Base-by-base conservation (phyloP, 257 asterid species). In the Solanum bulbocastanum region DNA sequence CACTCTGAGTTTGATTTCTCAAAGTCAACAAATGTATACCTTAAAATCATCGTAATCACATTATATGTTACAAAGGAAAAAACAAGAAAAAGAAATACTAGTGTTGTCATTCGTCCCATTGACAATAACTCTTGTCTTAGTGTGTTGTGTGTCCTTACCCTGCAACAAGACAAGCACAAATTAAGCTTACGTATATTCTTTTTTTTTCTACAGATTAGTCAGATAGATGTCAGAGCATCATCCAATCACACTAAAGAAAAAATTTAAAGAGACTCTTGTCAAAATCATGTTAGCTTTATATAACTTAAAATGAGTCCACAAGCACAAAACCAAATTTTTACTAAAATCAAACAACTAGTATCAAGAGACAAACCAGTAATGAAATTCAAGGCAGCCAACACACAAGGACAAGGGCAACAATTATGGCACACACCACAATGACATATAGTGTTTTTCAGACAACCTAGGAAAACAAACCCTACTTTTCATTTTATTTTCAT, bases 41-140 rank as follows among this genome's bases (percentile, higher is more conserved):
- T 91, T 25, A 42, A 15, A 8, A 91, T 35, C 89, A 83, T 83
- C 0, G 87, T 84, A 52, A 87, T 62, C 56, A 92, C 39, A 83
- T 94, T 93, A 87, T 91, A 93, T 20, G 94, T 89, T 58, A 91
- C 66, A 84, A 93, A 35, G 88, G 87, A 90, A 68, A 82, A 82
- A 16, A 90, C 93, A 42, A 90, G 86, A 46, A 88, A 78, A 27
- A 91, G 84, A 72, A 91, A 75, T 23, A 52, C 62, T 52, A 89
- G 11, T 13, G 73, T 89, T 68, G 86, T 74, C 75, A 85, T 87
- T 39, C 66, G 90, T 83, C 92, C 90, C 96, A 93, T 39, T 39
- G 23, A 1, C 23, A 16, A 16, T 18, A 52, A 52, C 62, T 52
- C 10, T 16, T 52, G 62, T 16, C 23, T 4, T 52, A 30, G 30